A percentile compares a stretch with the other conserved stretches of the same genome.
Conservation (phyloP, 805 yeast genomes). For the Torulaspora maleeae region DNA sequence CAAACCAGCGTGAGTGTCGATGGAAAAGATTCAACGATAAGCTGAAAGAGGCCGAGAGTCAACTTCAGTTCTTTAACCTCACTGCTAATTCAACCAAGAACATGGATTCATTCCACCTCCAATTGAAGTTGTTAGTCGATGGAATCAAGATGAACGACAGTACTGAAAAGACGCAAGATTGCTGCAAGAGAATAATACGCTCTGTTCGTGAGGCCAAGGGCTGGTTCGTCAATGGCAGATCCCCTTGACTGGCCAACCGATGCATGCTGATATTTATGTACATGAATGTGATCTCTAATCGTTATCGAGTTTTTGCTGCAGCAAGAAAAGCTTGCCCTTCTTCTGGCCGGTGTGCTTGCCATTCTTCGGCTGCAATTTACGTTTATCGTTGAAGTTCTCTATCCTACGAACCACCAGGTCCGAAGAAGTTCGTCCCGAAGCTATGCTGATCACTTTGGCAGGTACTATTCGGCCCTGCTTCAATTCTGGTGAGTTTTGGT, state of each 20-base stretch:
- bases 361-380: background rate
- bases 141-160: slow-evolving; percentile 18
- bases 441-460: slow-evolving; percentile 10
- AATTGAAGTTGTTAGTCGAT: slow-evolving; percentile 27
- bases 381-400: background rate
- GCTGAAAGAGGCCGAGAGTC: slow-evolving; percentile 30
- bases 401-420: slow-evolving; percentile 8
- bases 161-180: background rate
- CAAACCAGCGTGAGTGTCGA: background rate
- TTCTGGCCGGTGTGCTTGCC: background rate
- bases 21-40: slow-evolving; percentile 25
- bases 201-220: slow-evolving; percentile 40
- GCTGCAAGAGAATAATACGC: slow-evolving; percentile 22
- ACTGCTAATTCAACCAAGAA: slow-evolving; percentile 16
- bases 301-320: slow-evolving; percentile 4
- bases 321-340: slow-evolving; percentile 9
- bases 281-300: slow-evolving; percentile 3
- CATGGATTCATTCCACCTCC: slow-evolving; percentile 30
- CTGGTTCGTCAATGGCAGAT: slow-evolving; percentile 39
- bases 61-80: slow-evolving; percentile 30
- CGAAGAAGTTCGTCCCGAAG: slow-evolving; percentile 10
- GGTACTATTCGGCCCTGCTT: background rate
- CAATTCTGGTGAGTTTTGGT: slow-evolving; percentile 7
- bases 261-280: slow-evolving; percentile 1
- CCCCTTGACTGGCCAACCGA: slow-evolving; percentile 14